phyloP scores from a whole-genome alignment of 2,329 filamentous ascomycete species.

The Epichloe sp. region DNA sequence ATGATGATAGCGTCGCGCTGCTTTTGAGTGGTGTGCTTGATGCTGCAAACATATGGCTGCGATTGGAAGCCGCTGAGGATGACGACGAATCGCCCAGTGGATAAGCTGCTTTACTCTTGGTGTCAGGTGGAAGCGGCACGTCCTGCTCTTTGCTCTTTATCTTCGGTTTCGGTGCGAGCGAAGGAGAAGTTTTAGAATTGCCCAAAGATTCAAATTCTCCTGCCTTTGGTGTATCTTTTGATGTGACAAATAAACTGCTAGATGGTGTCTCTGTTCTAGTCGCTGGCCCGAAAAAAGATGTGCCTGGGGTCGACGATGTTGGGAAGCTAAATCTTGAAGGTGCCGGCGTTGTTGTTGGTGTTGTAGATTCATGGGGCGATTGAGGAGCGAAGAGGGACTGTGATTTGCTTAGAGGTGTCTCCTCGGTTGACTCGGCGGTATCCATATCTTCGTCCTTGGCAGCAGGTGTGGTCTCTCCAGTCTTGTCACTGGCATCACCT shows the following conservation, averaged over 20 bases:
- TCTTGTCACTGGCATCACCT: conserved; percentile 29
- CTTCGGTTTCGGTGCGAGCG: conserved; percentile 13
- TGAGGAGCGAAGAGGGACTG: conserved; percentile 18
- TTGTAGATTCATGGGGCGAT: conserved; percentile 24
- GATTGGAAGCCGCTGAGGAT: conserved; percentile 33
- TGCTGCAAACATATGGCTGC: conserved; percentile 17
- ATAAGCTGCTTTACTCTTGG: conserved; percentile 39
- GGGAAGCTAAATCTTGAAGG: conserved; percentile 31
- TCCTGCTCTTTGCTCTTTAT: conserved; percentile 24
- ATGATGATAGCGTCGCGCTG: conserved; percentile 33
- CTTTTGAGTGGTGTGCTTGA: conserved; percentile 15
- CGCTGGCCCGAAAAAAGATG: conserved; percentile 23
- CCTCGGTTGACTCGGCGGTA: conserved; percentile 18
- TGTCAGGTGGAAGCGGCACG: conserved; percentile 39
- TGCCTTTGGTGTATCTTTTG: conserved; percentile 15
- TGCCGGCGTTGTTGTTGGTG: conserved; percentile 39
- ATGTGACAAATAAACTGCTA: conserved; percentile 17
- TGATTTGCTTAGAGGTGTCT: conserved; percentile 25
- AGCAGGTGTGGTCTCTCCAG: conserved; percentile 19
- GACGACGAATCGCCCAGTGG: conserved; percentile 37
- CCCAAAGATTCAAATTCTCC: conserved; percentile 13
- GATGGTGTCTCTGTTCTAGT: conserved; percentile 14
- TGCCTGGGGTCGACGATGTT: conserved; percentile 19
- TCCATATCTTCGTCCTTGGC: conserved; percentile 43
- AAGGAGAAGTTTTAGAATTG: conserved; percentile 7